Base-by-base conservation (phyloP, 768 basidiomycete genomes). In the Glaciozyma antarctica region DNA sequence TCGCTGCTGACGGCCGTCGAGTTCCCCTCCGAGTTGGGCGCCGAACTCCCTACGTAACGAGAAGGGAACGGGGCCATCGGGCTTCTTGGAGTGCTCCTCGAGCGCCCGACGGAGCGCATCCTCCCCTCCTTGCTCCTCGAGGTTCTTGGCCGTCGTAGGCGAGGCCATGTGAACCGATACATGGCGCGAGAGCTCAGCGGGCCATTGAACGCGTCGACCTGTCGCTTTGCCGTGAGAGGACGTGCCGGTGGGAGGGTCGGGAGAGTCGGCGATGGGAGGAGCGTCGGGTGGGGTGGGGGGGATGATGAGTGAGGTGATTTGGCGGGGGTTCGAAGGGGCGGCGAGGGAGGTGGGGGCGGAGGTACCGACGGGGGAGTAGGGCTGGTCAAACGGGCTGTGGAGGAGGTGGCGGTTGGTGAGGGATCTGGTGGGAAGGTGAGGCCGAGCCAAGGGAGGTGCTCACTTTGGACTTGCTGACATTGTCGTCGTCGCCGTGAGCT, bases 1-100 rank as follows among this genome's bases (percentile, higher is more conserved):
- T 66, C 71, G 3, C 63, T 67, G 53, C 61, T 65, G 17, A 62
- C 65, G 0, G 68, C 68, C n/a, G 68, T 58, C 48, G 66, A 69
- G 2, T 63, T 47, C 0, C 48, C 60, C 32, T 65, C 67, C 24
- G 66, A 67, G 32, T 44, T 52, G n/a, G 34, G 54, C 61, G 52
- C 54, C 45, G 24, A 57, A 9, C 24, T 32, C 26, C 63, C 61
- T 10, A 51, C 48, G 54, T 57, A 53, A 15, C 63, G 64, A n/a
- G 32, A 26, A 6, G 19, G 5, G 19, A 38, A 43, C 0, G 64
- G 63, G 32, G 22, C n/a, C 17, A 26, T 65, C 64, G 28, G 60
- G 61, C 24, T 58, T 54, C 16, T 55, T 52, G 24, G 63, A 30
- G 62, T 63, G 62, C 9, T 63, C 69, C 28, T 67, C 61, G 49